Conservation (phyloP, 2,329 filamentous ascomycete species). For the Diaporthe citrichinensis region DNA sequence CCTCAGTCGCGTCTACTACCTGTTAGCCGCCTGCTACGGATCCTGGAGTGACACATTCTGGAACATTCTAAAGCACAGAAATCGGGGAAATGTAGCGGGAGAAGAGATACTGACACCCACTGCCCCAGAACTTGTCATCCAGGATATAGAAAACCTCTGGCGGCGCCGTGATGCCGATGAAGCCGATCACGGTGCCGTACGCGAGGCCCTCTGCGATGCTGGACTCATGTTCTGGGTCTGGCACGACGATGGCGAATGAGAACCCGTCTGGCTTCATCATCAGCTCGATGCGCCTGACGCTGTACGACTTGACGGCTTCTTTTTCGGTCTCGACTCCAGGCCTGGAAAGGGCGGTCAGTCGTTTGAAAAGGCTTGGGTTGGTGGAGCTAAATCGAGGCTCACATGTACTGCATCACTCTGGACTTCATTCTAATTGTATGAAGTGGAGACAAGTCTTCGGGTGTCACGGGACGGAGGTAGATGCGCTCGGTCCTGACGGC, state of each 20-base stretch:
- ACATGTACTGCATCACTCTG: conserved; percentile 32
- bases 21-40: no score
- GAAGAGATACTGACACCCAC: no score
- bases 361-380: no score
- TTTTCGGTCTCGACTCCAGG: conserved; percentile 15
- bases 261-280: conserved; percentile 31
- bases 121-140: conserved; percentile 15
- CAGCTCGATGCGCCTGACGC: conserved; percentile 29
- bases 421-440: conserved; percentile 31
- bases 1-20: conserved; percentile 23
- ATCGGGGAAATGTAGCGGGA: no score
- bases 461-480: conserved; percentile 13
- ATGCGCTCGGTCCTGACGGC: conserved; percentile 11
- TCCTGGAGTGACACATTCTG: no score
- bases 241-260: conserved; percentile 27
- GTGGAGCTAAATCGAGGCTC: neutral
- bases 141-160: conserved; percentile 28
- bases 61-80: no score
- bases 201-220: neutral
- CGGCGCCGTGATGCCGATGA: conserved; percentile 30
- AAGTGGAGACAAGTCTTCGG: conserved; percentile 21
- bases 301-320: conserved; percentile 29
- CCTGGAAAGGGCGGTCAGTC: neutral
- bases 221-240: neutral
- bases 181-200: neutral